Conservation (phyloP, 2,329 filamentous ascomycete species). For the Neospermospora avenae region DNA sequence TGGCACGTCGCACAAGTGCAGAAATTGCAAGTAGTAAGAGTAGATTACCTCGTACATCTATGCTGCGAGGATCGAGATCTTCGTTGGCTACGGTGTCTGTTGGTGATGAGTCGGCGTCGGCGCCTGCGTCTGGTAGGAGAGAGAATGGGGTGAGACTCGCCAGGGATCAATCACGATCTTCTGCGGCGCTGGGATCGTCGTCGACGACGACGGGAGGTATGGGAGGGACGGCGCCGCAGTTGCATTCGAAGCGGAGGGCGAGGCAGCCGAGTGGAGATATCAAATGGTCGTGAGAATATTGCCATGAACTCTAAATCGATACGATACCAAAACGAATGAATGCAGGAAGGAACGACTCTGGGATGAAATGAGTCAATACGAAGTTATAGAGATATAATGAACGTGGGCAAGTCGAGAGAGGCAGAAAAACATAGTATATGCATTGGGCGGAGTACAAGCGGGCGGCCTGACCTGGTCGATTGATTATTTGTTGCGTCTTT, state of each 20-base stretch:
- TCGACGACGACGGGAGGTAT: slow-evolving; percentile 10
- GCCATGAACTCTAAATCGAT: not conserved
- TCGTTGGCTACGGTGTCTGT: slow-evolving; percentile 29
- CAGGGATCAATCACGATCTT: slow-evolving; percentile 25
- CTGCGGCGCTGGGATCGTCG: slow-evolving; percentile 9
- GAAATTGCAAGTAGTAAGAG: slow-evolving; percentile 31
- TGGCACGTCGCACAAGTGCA: slow-evolving; percentile 28
- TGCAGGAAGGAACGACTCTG: not conserved
- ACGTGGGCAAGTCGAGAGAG: not conserved
- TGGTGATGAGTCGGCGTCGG: slow-evolving; percentile 21
- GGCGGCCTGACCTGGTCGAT: not conserved
- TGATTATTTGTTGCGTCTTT: not conserved
- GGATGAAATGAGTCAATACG: not conserved
- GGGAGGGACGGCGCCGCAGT: slow-evolving; percentile 24
- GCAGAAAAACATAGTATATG: not conserved
- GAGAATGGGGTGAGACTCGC: slow-evolving; percentile 22
- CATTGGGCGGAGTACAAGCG: slow-evolving; percentile 9
- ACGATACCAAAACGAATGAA: not conserved
- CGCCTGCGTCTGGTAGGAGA: slow-evolving; percentile 14
- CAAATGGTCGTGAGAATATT: slow-evolving; percentile 32
- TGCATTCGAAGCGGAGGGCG: slow-evolving; percentile 32
- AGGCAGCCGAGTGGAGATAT: slow-evolving; percentile 34
- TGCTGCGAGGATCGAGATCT: slow-evolving; percentile 31
- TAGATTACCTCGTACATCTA: slow-evolving; percentile 33
- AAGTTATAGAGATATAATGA: not conserved